A percentile compares a stretch with the other conserved stretches of the same genome.
Conservation (phyloP, 2,329 filamentous ascomycete genomes). For the Fusarium torulosum region DNA sequence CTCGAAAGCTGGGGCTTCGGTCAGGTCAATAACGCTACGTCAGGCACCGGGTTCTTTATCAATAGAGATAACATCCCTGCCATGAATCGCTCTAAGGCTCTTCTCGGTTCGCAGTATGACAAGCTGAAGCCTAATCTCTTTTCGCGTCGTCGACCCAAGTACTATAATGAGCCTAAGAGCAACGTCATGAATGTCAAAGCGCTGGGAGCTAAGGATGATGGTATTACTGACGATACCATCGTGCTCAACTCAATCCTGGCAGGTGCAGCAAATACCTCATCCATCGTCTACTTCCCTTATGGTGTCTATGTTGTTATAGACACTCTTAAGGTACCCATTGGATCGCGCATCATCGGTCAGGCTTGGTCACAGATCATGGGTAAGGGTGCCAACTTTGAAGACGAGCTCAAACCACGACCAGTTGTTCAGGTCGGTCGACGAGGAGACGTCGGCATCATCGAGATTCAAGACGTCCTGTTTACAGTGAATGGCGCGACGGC, state of each 20-base stretch:
- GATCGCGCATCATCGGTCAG: constrained; percentile 62
- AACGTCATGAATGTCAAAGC: constrained; percentile 30
- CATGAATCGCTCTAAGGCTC: constrained; percentile 9
- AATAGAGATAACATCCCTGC: constrained; percentile 18
- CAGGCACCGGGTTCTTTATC: too few relatives aligned
- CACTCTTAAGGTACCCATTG: constrained; percentile 61
- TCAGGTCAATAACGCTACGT: too few relatives aligned
- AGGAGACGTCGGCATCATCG: constrained; percentile 70
- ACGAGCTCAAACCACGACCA: constrained; percentile 59
- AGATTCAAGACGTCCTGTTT: constrained; percentile 74
- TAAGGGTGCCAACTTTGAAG: constrained; percentile 53
- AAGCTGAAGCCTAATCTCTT: constrained; percentile 24
- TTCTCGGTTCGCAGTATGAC: constrained; percentile 11
- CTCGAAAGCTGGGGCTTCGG: constrained; percentile 24
- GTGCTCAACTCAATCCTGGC: constrained; percentile 51
- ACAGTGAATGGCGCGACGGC: constrained; percentile 53
- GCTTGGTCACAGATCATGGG: constrained; percentile 58
- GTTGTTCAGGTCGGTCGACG: constrained; percentile 69
- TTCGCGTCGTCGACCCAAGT: constrained; percentile 25
- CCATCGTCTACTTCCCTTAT: constrained; percentile 60
- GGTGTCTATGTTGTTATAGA: constrained; percentile 58
- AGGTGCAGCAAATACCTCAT: constrained; percentile 46
- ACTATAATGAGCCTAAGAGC: constrained; percentile 14
- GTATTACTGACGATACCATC: constrained; percentile 71
- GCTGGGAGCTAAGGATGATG: constrained; percentile 70